Evolutionary conservation across 257 asterid genomes (phyloP).

Genomic region (Catharanthus roseus): DNA sequence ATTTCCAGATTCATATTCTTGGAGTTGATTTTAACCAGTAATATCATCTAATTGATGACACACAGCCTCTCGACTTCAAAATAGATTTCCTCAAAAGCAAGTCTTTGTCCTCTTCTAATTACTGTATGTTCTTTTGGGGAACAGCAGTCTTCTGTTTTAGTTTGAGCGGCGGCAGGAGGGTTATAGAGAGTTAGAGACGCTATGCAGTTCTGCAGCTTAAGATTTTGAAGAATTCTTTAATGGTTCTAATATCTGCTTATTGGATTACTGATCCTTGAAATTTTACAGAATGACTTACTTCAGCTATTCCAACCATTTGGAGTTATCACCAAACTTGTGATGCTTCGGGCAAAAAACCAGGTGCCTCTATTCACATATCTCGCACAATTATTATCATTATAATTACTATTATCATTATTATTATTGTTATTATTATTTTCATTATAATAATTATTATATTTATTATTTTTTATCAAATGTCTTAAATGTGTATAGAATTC

Average conservation of each 20-base stretch:
- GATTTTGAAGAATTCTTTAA: neutral
- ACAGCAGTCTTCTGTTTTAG: neutral
- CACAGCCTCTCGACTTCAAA: too few relatives aligned
- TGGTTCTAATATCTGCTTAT: neutral
- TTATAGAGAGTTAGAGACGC: neutral
- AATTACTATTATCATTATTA: too few relatives aligned
- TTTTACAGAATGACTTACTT: constrained; percentile 80
- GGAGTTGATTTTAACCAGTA: neutral
- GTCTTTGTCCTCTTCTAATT: neutral
- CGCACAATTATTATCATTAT: constrained; percentile 5
- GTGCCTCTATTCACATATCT: constrained; percentile 29
- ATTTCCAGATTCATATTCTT: neutral
- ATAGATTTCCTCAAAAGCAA: neutral
- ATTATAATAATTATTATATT: too few relatives aligned
- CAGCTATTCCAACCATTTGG: constrained; percentile 99
- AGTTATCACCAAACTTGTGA: constrained; percentile 80
- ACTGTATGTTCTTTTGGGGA: neutral
- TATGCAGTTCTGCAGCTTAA: neutral
- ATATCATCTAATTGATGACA: neutral
- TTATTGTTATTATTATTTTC: too few relatives aligned
- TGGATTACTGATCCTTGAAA: neutral
- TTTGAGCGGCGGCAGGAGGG: neutral
- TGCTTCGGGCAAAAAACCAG: constrained; percentile 99
- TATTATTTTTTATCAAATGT: too few relatives aligned
- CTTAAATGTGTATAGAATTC: constrained; percentile 16